phyloP scores from a whole-genome alignment of 2,329 filamentous ascomycete species.

The Claviceps sp. region DNA sequence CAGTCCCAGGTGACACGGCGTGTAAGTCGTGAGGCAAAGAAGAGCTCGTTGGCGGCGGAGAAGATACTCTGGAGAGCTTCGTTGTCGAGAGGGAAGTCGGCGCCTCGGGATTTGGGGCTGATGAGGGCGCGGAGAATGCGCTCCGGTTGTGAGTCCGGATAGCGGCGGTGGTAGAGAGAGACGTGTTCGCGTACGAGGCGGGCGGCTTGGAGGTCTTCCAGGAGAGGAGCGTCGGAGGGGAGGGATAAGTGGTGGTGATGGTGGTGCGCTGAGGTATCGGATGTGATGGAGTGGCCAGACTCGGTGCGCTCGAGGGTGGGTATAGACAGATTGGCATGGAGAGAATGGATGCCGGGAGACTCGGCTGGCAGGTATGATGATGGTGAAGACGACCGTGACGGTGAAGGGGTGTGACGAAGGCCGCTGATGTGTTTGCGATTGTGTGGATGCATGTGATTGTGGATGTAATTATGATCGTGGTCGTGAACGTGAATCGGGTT shows the following conservation, averaged over 20 bases:
- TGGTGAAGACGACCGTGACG: conserved; percentile 11
- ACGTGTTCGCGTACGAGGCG: conserved; percentile 35
- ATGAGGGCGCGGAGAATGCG: conserved; percentile 47
- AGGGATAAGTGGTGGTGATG: conserved; percentile 14
- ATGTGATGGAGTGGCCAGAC: conserved; percentile 34
- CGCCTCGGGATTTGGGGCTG: conserved; percentile 29
- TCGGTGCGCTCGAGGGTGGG: conserved; percentile 34
- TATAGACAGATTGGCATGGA: not conserved
- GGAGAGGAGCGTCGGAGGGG: conserved; percentile 12
- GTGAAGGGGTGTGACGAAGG: conserved; percentile 12
- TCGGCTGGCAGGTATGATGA: not conserved
- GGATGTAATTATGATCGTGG: conserved; percentile 4
- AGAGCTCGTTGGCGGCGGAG: conserved; percentile 46
- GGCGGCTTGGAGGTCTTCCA: conserved; percentile 32
- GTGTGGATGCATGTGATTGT: conserved; percentile 4
- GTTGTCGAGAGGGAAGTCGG: conserved; percentile 42
- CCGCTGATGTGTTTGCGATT: not conserved
- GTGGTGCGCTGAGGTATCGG: conserved; percentile 19
- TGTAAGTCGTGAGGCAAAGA: conserved; percentile 43
- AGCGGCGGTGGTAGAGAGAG: conserved; percentile 28
- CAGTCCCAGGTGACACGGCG: conserved; percentile 50
- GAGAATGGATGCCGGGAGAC: not conserved
- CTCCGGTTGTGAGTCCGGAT: conserved; percentile 37
- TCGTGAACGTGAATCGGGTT: conserved; percentile 1
- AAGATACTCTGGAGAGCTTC: conserved; percentile 44